phyloP scores from a whole-genome alignment of 2,329 filamentous ascomycete genomes.

The Hymenoscyphus fraxineus region DNA sequence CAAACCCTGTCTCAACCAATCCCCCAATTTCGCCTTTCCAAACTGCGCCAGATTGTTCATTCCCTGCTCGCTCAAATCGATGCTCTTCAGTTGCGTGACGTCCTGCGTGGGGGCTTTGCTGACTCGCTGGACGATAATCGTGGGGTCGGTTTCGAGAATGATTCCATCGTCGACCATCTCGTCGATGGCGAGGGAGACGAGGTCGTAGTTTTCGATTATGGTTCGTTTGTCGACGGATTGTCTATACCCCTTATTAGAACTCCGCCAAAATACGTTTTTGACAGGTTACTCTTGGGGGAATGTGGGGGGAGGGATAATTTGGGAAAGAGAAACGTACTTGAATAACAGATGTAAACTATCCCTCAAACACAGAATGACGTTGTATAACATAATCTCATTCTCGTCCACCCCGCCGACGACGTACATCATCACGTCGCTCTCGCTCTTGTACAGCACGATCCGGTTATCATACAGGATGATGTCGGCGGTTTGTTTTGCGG shows the following conservation, averaged over 20 bases:
- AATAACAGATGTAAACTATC: slow-evolving; percentile 88
- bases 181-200: slow-evolving; percentile 89
- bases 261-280: neutral
- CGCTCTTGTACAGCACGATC: slow-evolving; percentile 95
- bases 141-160: slow-evolving; percentile 94
- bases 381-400: slow-evolving; percentile 96
- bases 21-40: slow-evolving; percentile 85
- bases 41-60: slow-evolving; percentile 92
- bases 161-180: slow-evolving; percentile 95
- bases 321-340: slow-evolving; percentile 58
- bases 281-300: neutral
- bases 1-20: slow-evolving; percentile 82
- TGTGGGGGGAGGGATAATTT: neutral
- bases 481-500: slow-evolving; percentile 89
- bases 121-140: slow-evolving; percentile 86
- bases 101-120: slow-evolving; percentile 90
- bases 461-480: slow-evolving; percentile 97
- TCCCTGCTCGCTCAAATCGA: slow-evolving; percentile 93
- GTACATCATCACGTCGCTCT: slow-evolving; percentile 95
- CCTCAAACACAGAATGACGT: slow-evolving; percentile 83
- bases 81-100: slow-evolving; percentile 80
- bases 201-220: slow-evolving; percentile 97
- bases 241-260: slow-evolving; percentile 42
- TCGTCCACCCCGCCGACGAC: slow-evolving; percentile 88
- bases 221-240: slow-evolving; percentile 97